Evolutionary conservation across 176 grass and related monocot species (phyloP).

Genomic region (Musa acuminata): DNA sequence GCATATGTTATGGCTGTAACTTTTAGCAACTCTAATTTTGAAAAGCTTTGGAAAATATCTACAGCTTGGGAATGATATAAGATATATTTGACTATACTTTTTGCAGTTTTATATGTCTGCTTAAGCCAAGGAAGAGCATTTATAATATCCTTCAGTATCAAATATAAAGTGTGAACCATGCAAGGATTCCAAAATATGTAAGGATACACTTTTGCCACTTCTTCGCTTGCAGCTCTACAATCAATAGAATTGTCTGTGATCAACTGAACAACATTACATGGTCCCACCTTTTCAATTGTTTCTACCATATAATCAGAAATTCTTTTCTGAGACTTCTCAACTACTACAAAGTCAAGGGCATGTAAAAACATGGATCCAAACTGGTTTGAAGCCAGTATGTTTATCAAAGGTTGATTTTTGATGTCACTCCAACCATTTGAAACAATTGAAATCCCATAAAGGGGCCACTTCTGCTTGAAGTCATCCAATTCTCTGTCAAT

Average conservation of each 20-base stretch:
- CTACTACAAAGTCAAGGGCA: conserved; percentile 19
- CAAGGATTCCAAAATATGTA: conserved; percentile 29
- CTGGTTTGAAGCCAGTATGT: conserved; percentile 26
- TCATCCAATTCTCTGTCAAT: conserved; percentile 26
- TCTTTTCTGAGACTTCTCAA: conserved; percentile 25
- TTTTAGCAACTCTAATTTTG: conserved; percentile 24
- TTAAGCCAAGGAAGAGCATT: conserved; percentile 20
- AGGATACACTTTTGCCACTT: conserved; percentile 22
- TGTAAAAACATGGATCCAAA: conserved; percentile 28
- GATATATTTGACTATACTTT: conserved; percentile 24
- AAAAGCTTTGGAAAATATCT: conserved; percentile 24
- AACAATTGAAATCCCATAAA: conserved; percentile 25
- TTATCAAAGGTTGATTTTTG: conserved; percentile 25
- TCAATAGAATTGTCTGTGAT: conserved; percentile 24
- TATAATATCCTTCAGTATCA: conserved; percentile 26
- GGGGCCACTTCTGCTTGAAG: conserved; percentile 27
- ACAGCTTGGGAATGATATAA: conserved; percentile 17
- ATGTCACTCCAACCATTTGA: conserved; percentile 27
- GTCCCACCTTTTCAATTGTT: conserved; percentile 19
- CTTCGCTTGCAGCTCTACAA: conserved; percentile 21
- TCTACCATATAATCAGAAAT: conserved; percentile 23
- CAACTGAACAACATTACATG: conserved; percentile 27
- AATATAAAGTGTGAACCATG: conserved; percentile 23
- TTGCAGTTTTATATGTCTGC: conserved; percentile 18
- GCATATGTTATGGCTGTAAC: conserved; percentile 4